Evolutionary conservation across 176 grass and related monocot species (phyloP), one percentile per base, ranked within the genome.

Genomic region (Canna indica): DNA sequence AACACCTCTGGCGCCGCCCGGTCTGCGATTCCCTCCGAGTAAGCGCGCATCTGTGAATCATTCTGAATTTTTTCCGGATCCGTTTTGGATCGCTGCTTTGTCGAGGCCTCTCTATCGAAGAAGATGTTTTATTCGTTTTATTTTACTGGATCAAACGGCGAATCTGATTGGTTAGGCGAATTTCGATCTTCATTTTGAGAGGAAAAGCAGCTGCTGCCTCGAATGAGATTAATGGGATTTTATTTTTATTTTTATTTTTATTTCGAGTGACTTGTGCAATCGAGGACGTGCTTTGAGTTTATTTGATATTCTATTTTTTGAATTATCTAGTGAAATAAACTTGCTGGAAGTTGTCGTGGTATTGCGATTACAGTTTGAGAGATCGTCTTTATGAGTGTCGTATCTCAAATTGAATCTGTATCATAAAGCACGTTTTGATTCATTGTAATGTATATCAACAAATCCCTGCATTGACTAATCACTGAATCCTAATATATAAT

Each of bases 11-110:
- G 67, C 50, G 78, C 73, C 20, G 80, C 71, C 46, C 85, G 78
- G 36, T 88, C 76, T 45, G 53, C 75, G 58, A 69, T 76, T 59
- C 66, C 69, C 6, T 58, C 83, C 32, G 80, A 83, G 70, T 76
- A 72, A 86, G 82, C 84, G 76, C 69, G 69, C 58, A 57, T 81
- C 16, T 13, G 59, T 33, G 22, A 0, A 38, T 24, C 32, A 5
- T 33, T 38, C 10, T 50, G 34, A 32, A 46, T 20, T 7, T 20
- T 32, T 39, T 47, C 7, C 76, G 44, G 42, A 53, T 69, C 32
- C 78, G 39, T 52, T 58, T 46, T n/a, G 27, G 53, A 53, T 61
- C 41, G 47, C 65, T 13, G n/a, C 17, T 22, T 71, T 61, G 16
- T 30, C 17, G 36, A 15, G 11, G 57, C n/a, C 32, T 44, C 56